Conservation (phyloP, 2,329 filamentous ascomycete genomes). For the Balansia obtecta region DNA sequence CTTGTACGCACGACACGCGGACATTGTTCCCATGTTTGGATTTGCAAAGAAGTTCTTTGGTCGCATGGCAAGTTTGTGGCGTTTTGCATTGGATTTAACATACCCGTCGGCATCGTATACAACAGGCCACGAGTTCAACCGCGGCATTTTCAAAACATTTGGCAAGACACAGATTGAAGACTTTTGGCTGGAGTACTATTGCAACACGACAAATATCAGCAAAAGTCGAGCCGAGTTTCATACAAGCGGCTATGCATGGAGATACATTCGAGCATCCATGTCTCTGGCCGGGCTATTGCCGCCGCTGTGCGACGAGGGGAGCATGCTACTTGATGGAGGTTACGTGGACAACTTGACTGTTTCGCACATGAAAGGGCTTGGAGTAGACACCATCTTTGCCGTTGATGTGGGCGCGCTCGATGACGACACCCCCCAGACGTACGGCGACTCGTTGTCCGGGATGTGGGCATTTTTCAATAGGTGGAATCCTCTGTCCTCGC, state of each 20-base stretch:
- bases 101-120: slow-evolving; percentile 97
- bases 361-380: slow-evolving; percentile 89
- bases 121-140: slow-evolving; percentile 96
- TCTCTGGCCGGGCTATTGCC: slow-evolving; percentile 85
- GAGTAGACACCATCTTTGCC: slow-evolving; percentile 88
- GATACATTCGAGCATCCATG: slow-evolving; percentile 95
- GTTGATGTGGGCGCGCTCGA: slow-evolving; percentile 89
- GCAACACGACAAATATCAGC: slow-evolving; percentile 98
- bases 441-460: slow-evolving; percentile 87
- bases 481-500: slow-evolving; percentile 88
- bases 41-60: slow-evolving; percentile 94
- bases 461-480: slow-evolving; percentile 92
- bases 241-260: slow-evolving; percentile 93
- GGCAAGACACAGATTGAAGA: slow-evolving; percentile 96
- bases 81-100: slow-evolving; percentile 91
- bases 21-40: slow-evolving; percentile 93
- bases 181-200: slow-evolving; percentile 98
- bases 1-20: slow-evolving; percentile 88
- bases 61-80: slow-evolving; percentile 98
- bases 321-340: slow-evolving; percentile 90
- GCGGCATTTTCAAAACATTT: slow-evolving; percentile 97
- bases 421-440: slow-evolving; percentile 81
- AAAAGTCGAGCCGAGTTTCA: slow-evolving; percentile 87
- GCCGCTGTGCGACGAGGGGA: slow-evolving; percentile 90
- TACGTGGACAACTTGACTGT: slow-evolving; percentile 97